phyloP scores from a whole-genome alignment of 768 basidiomycete genomes.

The Tylopilus plumbeoviolaceoides region DNA sequence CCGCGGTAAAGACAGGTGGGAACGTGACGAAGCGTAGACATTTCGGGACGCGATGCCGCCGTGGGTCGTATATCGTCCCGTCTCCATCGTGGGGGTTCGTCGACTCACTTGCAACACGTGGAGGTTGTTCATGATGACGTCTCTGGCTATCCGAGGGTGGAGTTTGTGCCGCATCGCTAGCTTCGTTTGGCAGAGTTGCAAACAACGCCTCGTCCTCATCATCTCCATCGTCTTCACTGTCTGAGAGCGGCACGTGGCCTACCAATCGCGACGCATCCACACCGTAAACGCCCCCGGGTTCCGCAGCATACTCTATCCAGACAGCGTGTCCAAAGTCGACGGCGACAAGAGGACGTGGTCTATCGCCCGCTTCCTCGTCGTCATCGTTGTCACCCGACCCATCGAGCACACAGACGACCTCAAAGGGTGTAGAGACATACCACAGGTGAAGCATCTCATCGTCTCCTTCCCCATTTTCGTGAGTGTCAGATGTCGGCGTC shows the following conservation, averaged over 20 bases:
- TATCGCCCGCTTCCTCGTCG: conserved; percentile 36
- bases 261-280: conserved; percentile 28
- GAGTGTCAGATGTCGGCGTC: background rate
- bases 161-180: background rate
- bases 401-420: conserved; percentile 64
- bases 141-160: conserved; percentile 3
- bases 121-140: background rate
- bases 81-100: conserved; percentile 16
- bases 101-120: conserved; percentile 5
- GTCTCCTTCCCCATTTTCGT: conserved; percentile 27
- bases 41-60: conserved; percentile 36
- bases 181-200: conserved; percentile 9
- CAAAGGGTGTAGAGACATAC: conserved; percentile 69
- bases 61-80: conserved; percentile 21
- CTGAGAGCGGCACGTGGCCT: conserved; percentile 24
- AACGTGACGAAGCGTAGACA: conserved; percentile 69
- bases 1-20: conserved; percentile 41
- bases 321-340: conserved; percentile 88
- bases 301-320: conserved; percentile 62
- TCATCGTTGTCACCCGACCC: conserved; percentile 27
- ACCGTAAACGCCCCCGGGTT: conserved; percentile 26
- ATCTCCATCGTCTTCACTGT: conserved; percentile 29
- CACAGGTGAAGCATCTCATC: conserved; percentile 63
- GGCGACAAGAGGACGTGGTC: conserved; percentile 68
- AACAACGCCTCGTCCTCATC: conserved; percentile 16